Percentiles rank a stretch among this genome's conserved stretches.
Conservation (phyloP, 495 filamentous ascomycete genomes). For the Massariosphaeria phaeospora region DNA sequence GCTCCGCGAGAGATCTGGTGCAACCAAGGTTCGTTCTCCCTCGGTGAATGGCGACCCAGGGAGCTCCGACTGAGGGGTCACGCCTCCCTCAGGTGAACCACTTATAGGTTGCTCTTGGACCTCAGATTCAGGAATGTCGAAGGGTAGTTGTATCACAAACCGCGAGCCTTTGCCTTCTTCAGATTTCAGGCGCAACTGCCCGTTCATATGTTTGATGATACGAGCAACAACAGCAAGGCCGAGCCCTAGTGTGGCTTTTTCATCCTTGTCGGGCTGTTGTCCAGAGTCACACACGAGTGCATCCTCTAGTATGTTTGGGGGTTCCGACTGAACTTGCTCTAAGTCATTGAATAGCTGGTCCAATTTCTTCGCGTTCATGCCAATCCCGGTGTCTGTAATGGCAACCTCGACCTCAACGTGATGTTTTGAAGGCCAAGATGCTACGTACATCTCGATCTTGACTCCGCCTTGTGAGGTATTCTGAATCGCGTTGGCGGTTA, state of each 20-base stretch:
- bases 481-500: conserved; percentile 82
- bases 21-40: conserved; percentile 57
- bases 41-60: too few relatives aligned
- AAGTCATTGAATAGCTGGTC: conserved; percentile 80
- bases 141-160: conserved; percentile 69
- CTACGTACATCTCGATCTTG: conserved; percentile 61
- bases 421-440: conserved; percentile 26
- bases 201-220: conserved; percentile 83
- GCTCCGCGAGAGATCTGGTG: conserved; percentile 35
- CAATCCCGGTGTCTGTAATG: conserved; percentile 73
- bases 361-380: conserved; percentile 67
- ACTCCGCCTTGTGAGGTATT: conserved; percentile 68
- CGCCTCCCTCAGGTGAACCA: conserved; percentile 26
- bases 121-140: conserved; percentile 55
- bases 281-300: conserved; percentile 24
- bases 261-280: conserved; percentile 22
- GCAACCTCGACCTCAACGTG: conserved; percentile 64
- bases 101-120: conserved; percentile 22
- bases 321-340: conserved; percentile 72
- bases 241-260: conserved; percentile 61
- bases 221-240: conserved; percentile 83
- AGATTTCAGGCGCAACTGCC: conserved; percentile 81
- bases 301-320: conserved; percentile 42
- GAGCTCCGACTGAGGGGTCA: conserved; percentile 30
- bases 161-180: conserved; percentile 80